These are phyloP conservation scores for Prototheca stagnorum DNA, from an alignment of 163 green algal genomes.

Conservation along the genomic window DNA sequence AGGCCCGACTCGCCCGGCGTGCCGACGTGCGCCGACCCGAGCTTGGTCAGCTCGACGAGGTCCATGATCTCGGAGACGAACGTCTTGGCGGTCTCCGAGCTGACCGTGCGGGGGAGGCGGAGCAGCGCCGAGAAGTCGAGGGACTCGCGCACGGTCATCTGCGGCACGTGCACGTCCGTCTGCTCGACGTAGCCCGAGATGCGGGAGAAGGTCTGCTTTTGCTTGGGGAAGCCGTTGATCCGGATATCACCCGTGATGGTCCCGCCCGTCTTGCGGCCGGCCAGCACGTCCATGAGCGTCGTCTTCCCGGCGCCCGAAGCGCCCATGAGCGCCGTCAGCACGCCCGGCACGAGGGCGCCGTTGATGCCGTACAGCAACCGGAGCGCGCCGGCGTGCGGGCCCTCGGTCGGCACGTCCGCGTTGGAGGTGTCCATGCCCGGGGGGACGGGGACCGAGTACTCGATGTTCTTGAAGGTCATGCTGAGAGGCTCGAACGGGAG, in stretches of 20 bases:
- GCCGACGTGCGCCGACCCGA: constrained; percentile 23
- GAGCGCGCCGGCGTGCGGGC: constrained; percentile 22
- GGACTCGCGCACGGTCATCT: constrained; percentile 45
- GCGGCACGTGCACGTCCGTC: constrained; percentile 33
- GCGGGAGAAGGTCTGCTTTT: constrained; percentile 37
- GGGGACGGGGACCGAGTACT: constrained; percentile 31
- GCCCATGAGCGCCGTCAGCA: constrained; percentile 60
- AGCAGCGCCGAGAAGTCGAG: constrained; percentile 40
- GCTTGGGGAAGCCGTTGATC: constrained; percentile 43
- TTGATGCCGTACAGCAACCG: constrained; percentile 49
- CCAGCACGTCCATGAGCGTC: constrained; percentile 59
- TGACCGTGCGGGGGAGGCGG: constrained; percentile 20
- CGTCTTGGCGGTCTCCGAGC: constrained; percentile 1
- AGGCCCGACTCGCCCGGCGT: constrained; percentile 21
- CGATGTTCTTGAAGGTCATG: constrained; percentile 31
- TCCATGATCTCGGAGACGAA: constrained; percentile 37
- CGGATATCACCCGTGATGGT: constrained; percentile 28
- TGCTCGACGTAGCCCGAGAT: constrained; percentile 53
- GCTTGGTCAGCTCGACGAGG: constrained; percentile 29
- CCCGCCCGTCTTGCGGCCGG: constrained; percentile 44
- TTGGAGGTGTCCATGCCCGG: constrained; percentile 5
- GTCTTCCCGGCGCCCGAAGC: constrained; percentile 57
- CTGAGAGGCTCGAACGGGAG: constrained; percentile 25
- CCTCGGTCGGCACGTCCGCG: constrained; percentile 4
- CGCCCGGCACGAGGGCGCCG: constrained; percentile 42